Percentiles rank a stretch among this genome's conserved stretches.
phyloP scores from a whole-genome alignment of 139 green algal genomes.

The Tetradesmus lagerheimii region DNA sequence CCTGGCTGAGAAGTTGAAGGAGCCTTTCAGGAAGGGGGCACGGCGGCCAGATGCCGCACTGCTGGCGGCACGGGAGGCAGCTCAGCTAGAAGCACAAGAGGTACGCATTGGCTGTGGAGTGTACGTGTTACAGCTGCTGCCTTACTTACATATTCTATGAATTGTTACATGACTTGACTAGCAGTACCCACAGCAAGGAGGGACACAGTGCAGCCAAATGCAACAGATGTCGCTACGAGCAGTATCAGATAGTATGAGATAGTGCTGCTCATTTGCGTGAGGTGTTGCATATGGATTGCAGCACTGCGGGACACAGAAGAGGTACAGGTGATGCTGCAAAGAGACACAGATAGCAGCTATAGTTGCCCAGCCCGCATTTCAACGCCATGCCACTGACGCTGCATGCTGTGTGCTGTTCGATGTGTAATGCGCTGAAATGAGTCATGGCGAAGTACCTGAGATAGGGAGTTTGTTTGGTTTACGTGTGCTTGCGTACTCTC shows the following conservation, averaged over 20 bases:
- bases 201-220: conserved; percentile 54
- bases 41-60: conserved; percentile 56
- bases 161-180: too few relatives aligned
- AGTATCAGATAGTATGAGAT: too few relatives aligned
- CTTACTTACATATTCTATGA: too few relatives aligned
- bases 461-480: background rate
- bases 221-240: too few relatives aligned
- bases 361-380: too few relatives aligned
- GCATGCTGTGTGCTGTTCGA: background rate
- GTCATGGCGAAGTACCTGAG: background rate
- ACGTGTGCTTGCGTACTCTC: too few relatives aligned
- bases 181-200: too few relatives aligned
- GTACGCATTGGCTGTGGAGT: background rate
- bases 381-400: too few relatives aligned
- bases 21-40: conserved; percentile 54
- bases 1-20: conserved; percentile 71
- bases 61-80: conserved; percentile 55
- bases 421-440: too few relatives aligned
- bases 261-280: background rate
- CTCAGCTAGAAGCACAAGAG: conserved; percentile 42
- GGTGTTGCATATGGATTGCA: background rate
- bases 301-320: conserved; percentile 2
- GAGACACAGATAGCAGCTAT: too few relatives aligned
- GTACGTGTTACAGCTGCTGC: too few relatives aligned
- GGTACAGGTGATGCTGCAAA: background rate